Evolutionary conservation across 1,284 basidiomycete genomes (phyloP).

Genomic region (Phylloporus sp.): DNA sequence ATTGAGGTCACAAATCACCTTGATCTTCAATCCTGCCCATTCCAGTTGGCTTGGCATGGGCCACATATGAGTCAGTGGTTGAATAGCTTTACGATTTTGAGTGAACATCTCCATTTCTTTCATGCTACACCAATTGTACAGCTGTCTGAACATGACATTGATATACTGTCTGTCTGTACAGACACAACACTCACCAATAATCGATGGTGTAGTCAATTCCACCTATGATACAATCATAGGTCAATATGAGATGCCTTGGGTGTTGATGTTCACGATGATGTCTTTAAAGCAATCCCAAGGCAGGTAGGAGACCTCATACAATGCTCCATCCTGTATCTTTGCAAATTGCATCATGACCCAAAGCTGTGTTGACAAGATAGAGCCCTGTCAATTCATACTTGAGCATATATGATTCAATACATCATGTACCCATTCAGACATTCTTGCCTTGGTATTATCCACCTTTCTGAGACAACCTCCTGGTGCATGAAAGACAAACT

Average conservation of each 20-base stretch:
- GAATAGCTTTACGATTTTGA: not conserved
- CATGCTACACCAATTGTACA: not conserved
- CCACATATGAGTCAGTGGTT: not conserved
- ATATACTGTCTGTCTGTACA: not conserved
- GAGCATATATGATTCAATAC: too few species aligned
- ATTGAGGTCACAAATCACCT: not conserved
- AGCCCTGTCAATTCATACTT: too few species aligned
- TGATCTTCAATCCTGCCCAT: not conserved
- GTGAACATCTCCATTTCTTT: not conserved
- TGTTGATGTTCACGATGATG: not conserved
- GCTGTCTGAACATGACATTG: not conserved
- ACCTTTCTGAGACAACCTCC: too few species aligned
- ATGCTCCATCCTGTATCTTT: not conserved
- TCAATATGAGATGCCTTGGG: too few species aligned
- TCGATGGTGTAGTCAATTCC: not conserved
- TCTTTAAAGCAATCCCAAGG: not conserved
- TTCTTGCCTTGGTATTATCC: too few species aligned
- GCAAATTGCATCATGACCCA: too few species aligned
- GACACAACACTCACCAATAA: not conserved
- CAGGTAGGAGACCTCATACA: not conserved
- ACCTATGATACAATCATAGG: not conserved
- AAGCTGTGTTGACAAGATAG: too few species aligned
- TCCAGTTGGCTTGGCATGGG: not conserved
- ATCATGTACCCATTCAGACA: too few species aligned
- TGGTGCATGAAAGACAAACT: too few species aligned